Conservation (phyloP, 179 eudicot genomes). For the Beta lomatogona region DNA sequence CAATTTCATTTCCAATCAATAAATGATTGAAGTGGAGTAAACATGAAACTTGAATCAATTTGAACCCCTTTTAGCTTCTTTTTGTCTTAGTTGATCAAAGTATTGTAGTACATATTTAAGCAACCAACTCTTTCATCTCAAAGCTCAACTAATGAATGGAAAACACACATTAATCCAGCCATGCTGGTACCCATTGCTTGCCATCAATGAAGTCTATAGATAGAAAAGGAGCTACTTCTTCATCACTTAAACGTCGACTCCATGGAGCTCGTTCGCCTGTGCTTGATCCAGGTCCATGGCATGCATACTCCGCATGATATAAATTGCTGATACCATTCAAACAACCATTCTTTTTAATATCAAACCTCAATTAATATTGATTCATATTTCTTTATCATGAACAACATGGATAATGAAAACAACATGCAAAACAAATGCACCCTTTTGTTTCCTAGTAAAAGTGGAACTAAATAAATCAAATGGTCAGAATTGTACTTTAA, state of each 20-base stretch:
- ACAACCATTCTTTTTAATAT: background rate
- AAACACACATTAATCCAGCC: background rate
- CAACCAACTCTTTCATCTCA: background rate
- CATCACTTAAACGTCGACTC: constrained; percentile 47
- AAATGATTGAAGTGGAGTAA: background rate
- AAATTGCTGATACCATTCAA: constrained; percentile 46
- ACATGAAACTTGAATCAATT: background rate
- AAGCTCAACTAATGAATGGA: background rate
- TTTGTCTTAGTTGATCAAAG: background rate
- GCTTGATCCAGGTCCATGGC: constrained; percentile 74
- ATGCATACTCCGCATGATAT: constrained; percentile 64
- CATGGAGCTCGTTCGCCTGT: constrained; percentile 47
- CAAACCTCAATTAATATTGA: background rate
- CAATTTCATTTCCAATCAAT: background rate
- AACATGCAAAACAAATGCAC: no score
- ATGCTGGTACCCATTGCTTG: constrained; percentile 68
- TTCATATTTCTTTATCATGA: no score
- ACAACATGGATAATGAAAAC: no score
- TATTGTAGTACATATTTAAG: background rate
- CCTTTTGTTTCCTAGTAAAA: no score
- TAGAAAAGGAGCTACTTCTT: constrained; percentile 54
- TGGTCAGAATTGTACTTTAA: no score
- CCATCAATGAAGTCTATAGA: constrained; percentile 65
- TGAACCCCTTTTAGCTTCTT: background rate
- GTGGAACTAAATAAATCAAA: no score